phyloP scores from a whole-genome alignment of 441 rosid genomes.

The Pelargonium citronellum region DNA sequence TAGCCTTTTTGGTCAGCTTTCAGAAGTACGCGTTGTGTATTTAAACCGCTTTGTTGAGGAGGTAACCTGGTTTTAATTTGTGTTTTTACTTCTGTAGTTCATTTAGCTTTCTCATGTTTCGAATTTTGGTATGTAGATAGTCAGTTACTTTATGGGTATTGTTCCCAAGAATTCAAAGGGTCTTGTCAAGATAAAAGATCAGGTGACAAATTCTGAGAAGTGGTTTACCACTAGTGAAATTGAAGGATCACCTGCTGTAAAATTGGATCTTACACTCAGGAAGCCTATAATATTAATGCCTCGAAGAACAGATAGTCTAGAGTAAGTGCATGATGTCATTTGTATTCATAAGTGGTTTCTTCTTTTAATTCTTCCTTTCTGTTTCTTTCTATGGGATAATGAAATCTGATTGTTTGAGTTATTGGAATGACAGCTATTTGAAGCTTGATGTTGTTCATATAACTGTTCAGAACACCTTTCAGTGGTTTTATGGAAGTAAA shows the following conservation, averaged over 20 bases:
- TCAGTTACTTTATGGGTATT: slow-evolving; percentile 86
- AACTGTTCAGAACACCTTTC: slow-evolving; percentile 73
- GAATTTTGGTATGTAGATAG: slow-evolving; percentile 50
- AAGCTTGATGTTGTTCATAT: slow-evolving; percentile 97
- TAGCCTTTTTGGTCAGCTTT: slow-evolving; percentile 84
- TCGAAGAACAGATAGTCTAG: slow-evolving; percentile 72
- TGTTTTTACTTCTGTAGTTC: slow-evolving; percentile 17
- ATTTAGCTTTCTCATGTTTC: slow-evolving; percentile 30
- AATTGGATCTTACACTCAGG: slow-evolving; percentile 81
- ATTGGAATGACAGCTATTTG: slow-evolving; percentile 59
- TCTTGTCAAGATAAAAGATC: slow-evolving; percentile 75
- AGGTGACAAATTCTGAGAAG: slow-evolving; percentile 80
- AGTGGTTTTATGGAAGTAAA: slow-evolving; percentile 78
- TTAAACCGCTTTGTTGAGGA: slow-evolving; percentile 96
- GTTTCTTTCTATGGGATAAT: not conserved
- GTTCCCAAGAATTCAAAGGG: slow-evolving; percentile 66
- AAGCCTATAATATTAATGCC: slow-evolving; percentile 99
- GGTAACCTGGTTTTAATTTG: slow-evolving; percentile 43
- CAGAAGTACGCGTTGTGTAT: slow-evolving; percentile 96
- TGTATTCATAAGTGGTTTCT: slow-evolving; percentile 12
- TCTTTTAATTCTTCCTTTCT: slow-evolving; percentile 4
- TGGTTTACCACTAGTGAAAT: slow-evolving; percentile 85
- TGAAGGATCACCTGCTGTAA: slow-evolving; percentile 95
- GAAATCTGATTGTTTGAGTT: slow-evolving; percentile 20
- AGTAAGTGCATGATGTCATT: slow-evolving; percentile 51